Base-by-base conservation (phyloP, 371 early-diverging fungal species). In the Zychaea mexicana region DNA sequence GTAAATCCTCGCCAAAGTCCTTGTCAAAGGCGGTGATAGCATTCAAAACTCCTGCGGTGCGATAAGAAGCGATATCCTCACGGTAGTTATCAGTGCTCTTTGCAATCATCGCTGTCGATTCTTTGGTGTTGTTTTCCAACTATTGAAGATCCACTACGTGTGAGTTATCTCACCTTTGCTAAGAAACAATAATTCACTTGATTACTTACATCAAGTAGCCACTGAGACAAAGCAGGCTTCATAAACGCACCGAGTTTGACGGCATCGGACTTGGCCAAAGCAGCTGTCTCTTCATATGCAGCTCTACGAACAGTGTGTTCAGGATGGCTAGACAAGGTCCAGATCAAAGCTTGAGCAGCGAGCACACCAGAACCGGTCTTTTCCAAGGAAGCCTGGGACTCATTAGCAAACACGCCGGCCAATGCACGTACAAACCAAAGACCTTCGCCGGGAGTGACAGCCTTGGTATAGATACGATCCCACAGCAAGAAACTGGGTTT, bases 381-480 rank as follows among this genome's bases (percentile, higher is more conserved):
- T 52, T 73, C 72, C 9, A 78, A 65, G 21, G 78, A 72, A 4
- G 59, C 71, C 33, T 61, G 46, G 1, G 49, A 65, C 39, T 73
- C 83, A 22, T 73, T 69, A 31, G 66, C 62, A 62, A 83, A 82
- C 3, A 85, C 72, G 38, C 73, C 71, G 26, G 85, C 81, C 42
- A 88, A 68, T 21, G 90, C 83, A 54, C 88, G 85, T 13, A 90
- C 75, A 28, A 88, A 73, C 92, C 92, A 96, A 27, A 83, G 76
- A 28, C 87, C 87, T 64, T 94, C 94, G n/a, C 84, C 82, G 2
- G 85, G 72, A 15, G 73, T 73, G 4, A 86, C 67, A 38, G 93
- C 83, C 71, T 94, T 94, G 59, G 85, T 84, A 67, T 90, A 94
- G 21, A 91, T 87, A 74, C 90, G 91, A 61, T 94, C 94, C 85